Evolutionary conservation across 495 filamentous ascomycete genomes (phyloP), one percentile per base, ranked within the genome.

Genomic region (Aspergillus avenaceus): DNA sequence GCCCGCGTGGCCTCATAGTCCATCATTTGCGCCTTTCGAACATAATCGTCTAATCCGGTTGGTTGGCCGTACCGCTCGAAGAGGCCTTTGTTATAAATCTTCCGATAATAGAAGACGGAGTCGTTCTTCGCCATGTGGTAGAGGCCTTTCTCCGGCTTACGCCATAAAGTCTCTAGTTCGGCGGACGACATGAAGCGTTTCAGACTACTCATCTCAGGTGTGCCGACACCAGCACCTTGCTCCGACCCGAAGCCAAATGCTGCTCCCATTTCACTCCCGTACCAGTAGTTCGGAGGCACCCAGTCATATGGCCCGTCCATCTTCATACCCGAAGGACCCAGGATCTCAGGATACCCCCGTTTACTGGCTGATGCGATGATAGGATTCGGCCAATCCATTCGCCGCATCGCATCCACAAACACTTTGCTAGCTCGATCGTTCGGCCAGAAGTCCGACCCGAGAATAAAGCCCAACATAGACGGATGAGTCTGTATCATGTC

Each of bases 291-390:
- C 0, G 83, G 83, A 4, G 83, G 78, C 0, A 83, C 78, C 78
- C 80, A 86, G 63, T 85, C 83, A 54, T 86, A 86, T 0, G 83
- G 83, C 0, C 83, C 83, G 1, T 79, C 76, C 83, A 85, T 85
- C 53, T 83, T 84, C 72, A 86, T 74, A 1, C 83, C 82, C 0
- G 77, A 77, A 0, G 78, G 75, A 0, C 76, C 79, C 0, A 83
- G 68, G 12, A 65, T 53, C 7, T 71, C 34, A 0, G 82, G 77
- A 45, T 66, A 81, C 0, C 81, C 81, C 8, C 74, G 69, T 50
- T 76, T 76, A 21, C 74, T 72, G 2, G 83, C 83, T 0, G 82
- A 83, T 14, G 74, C 71, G 13, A 85, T 69, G 16, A 85, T 65
- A 0, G 83, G 82, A 13, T 65, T 70, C 11, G 75, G 59, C 81